These are phyloP conservation scores for Dactylis glomerata DNA, from an alignment of 176 grass and related monocot genomes.

Conservation along the genomic window DNA sequence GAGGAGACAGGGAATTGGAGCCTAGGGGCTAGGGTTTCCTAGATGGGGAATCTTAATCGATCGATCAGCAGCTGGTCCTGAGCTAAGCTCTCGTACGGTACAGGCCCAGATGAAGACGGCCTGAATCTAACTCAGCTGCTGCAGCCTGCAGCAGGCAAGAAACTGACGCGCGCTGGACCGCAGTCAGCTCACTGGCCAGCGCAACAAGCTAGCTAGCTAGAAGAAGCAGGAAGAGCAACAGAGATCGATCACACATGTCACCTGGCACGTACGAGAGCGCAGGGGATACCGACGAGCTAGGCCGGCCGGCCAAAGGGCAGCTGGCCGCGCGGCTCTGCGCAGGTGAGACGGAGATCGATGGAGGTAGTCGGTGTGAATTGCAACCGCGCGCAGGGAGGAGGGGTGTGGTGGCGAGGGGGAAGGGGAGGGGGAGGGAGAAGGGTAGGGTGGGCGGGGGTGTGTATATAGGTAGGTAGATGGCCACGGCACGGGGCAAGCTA, in stretches of 20 bases:
- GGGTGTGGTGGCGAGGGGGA: neutral
- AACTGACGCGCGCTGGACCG: neutral
- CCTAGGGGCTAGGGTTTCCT: constrained; percentile 49
- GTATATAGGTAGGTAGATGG: constrained; percentile 16
- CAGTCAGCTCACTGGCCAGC: neutral
- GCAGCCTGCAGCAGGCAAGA: neutral
- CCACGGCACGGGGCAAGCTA: neutral
- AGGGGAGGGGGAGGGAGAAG: neutral
- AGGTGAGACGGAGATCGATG: neutral
- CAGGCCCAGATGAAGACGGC: neutral
- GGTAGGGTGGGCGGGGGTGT: neutral
- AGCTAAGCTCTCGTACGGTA: constrained; percentile 16
- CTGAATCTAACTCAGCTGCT: constrained; percentile 26
- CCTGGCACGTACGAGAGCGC: neutral
- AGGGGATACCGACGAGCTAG: neutral
- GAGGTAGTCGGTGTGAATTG: neutral
- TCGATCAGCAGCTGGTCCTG: constrained; percentile 7
- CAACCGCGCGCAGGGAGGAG: neutral
- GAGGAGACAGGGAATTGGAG: neutral
- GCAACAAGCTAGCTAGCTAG: neutral
- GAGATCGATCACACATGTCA: neutral
- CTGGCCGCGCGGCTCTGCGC: neutral
- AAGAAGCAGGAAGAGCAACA: neutral
- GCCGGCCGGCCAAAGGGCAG: neutral
- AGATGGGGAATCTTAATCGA: neutral